phyloP scores from a whole-genome alignment of 176 grass and related monocot genomes.

The Juncus effusus region DNA sequence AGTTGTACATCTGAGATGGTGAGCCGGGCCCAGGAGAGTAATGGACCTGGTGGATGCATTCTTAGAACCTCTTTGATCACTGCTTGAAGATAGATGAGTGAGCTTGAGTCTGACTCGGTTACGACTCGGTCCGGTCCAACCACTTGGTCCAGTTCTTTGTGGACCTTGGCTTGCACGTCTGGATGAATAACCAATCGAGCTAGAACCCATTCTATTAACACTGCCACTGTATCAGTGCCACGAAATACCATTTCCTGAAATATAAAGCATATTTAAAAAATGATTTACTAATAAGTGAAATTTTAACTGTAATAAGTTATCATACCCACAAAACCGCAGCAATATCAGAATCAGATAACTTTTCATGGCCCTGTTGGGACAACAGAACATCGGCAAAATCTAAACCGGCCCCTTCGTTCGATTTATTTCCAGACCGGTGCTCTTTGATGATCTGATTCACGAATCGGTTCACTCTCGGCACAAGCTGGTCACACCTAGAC shows the following conservation, averaged over 20 bases:
- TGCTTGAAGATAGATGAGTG: slow-evolving; percentile 62
- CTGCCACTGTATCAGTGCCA: slow-evolving; percentile 82
- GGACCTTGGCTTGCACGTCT: slow-evolving; percentile 61
- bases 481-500: slow-evolving; percentile 49
- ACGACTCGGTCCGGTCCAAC: slow-evolving; percentile 33
- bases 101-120: slow-evolving; percentile 34
- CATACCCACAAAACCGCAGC: slow-evolving; percentile 82
- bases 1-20: slow-evolving; percentile 64
- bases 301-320: slow-evolving; percentile 1
- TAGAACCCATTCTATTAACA: slow-evolving; percentile 89
- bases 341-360: slow-evolving; percentile 61
- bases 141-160: slow-evolving; percentile 61
- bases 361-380: slow-evolving; percentile 52
- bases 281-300: no score
- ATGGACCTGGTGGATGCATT: slow-evolving; percentile 81
- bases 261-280: no score
- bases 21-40: slow-evolving; percentile 85
- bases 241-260: slow-evolving; percentile 92
- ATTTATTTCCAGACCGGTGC: slow-evolving; percentile 26
- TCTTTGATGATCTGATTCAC: slow-evolving; percentile 61
- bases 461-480: slow-evolving; percentile 56
- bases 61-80: slow-evolving; percentile 79
- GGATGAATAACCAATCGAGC: slow-evolving; percentile 68
- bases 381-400: slow-evolving; percentile 84
- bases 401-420: neutral